These are phyloP conservation scores for Leishmania guyanensis DNA, from an alignment of 208 protist species.

Conservation along the genomic window DNA sequence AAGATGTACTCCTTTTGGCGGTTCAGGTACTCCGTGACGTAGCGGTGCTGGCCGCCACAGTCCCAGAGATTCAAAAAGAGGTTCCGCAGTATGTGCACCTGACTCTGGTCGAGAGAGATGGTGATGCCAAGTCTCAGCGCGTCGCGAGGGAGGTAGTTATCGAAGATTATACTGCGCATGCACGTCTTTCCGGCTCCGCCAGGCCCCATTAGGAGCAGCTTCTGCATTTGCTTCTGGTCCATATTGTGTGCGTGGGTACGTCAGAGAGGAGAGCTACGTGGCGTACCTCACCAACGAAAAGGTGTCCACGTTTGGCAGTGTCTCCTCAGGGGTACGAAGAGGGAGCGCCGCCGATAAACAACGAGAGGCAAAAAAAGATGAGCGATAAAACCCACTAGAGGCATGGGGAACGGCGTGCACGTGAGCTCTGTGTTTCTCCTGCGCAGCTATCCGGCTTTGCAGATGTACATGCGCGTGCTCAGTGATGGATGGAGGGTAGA, in stretches of 20 bases:
- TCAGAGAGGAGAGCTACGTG: background rate
- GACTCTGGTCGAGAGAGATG: slow-evolving; percentile 98
- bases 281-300: background rate
- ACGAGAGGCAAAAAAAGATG: background rate
- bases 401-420: background rate
- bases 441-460: background rate
- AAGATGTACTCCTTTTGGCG: slow-evolving; percentile 99
- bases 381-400: background rate
- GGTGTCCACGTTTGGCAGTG: background rate
- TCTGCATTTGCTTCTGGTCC: slow-evolving; percentile 85
- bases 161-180: slow-evolving; percentile 99
- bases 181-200: slow-evolving; percentile 96
- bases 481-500: background rate
- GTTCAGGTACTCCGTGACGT: slow-evolving; percentile 98
- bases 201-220: slow-evolving; percentile 98
- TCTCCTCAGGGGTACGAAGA: background rate
- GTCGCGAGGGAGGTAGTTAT: slow-evolving; percentile 98
- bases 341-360: background rate
- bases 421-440: background rate
- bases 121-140: slow-evolving; percentile 93
- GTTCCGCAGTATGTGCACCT: slow-evolving; percentile 98
- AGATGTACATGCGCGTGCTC: background rate
- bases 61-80: slow-evolving; percentile 99
- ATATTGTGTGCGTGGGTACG: slow-evolving; percentile 22
- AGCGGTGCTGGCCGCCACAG: slow-evolving; percentile 98